Base-by-base conservation (phyloP, 768 basidiomycete genomes). In the Hericium erinaceus region DNA sequence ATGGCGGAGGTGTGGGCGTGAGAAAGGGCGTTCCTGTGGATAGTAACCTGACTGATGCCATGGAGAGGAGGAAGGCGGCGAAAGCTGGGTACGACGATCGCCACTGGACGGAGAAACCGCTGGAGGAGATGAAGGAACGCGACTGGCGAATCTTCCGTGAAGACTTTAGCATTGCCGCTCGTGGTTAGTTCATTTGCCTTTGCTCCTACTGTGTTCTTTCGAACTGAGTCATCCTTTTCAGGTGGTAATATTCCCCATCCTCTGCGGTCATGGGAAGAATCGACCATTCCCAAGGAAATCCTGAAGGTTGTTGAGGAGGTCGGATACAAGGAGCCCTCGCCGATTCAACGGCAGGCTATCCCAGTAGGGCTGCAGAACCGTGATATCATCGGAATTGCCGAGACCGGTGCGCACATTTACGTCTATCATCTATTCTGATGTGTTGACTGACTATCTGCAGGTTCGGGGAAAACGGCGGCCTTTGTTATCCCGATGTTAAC, bases 141-240 rank as follows among this genome's bases (percentile, higher is more conserved):
- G 97, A 99, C 69, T 99, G 97, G 97, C 84, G 97, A 65, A 99
- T 99, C 69, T 98, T 99, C 76, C 77, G 95, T 60, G 97, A 98
- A 72, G 97, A 99, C 72, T 99, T 95, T 74, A 95, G 87, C 66
- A 99, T 99, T 58, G 84, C 92, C 58, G 87, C 95, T 1, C 74
- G 95, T 72, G 95, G 95, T 87, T 53, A 26, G 77, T 68, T n/a
- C 57, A 41, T 51, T 57, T 50, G 55, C 26, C 22, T 28, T 18
- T 15, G 18, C 0, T 58, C 11, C 49, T 28, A 18, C 49, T n/a
- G 26, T 52, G 15, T 26, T 49, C 33, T 24, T 44, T 61, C 52
- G 52, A 40, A 58, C 12, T 51, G 56, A 38, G n/a, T 24, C 13
- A 1, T 6, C 26, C 37, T 33, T 51, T 59, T 0, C 64, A 94